Base-by-base conservation (phyloP, 2,329 filamentous ascomycete genomes). In the Lasiodiplodia sp. region DNA sequence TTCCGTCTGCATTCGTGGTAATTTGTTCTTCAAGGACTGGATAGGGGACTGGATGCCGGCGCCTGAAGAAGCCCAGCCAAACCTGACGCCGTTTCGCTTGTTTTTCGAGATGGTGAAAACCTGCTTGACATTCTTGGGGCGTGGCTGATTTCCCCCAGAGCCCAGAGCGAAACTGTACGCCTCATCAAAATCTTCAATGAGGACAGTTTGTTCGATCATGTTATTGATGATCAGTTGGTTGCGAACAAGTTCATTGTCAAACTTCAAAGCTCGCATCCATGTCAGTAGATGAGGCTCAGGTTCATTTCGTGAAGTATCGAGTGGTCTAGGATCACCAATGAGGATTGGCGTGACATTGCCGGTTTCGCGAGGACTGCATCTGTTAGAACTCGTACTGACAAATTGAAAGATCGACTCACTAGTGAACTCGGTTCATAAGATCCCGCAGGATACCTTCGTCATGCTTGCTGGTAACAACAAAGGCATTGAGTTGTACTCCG, bases 141-240 rank as follows among this genome's bases (percentile, higher is more conserved):
- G 83, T 51, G 47, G 8, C 7, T 49, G 38, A n/a, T 37, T 23
- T 21, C 25, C 44, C 81, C 44, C 49, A 16, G 28, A 5, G 66
- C 86, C 84, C 70, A 91, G 88, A 86, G 97, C 92, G 56, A 92
- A 86, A 4, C 84, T 81, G 53, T 90, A 84, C 1, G 91, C 96
- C 68, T 92, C 87, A 1, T 84, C 79, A 34, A 92, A 84, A 37
- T 90, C 84, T 67, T 89, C 84, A 66, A 97, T 88, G 0, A 99
- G 84, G 6, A 97, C 87, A 8, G 91, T 88, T 78, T 97, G 94
- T 70, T 99, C 96, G 65, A 97, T 93, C 7, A 83, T 81, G 73
- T 93, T 87, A 70, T 90, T 91, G 77, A 98, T 96, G 74, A 99
- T 91, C 57, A 98, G 83, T 69, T 94, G 90, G 70, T 93, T 91